Percentiles rank a stretch among this genome's conserved stretches.
Evolutionary conservation across 139 green algal species (phyloP).

Genomic region (Chlorella sorokiniana): DNA sequence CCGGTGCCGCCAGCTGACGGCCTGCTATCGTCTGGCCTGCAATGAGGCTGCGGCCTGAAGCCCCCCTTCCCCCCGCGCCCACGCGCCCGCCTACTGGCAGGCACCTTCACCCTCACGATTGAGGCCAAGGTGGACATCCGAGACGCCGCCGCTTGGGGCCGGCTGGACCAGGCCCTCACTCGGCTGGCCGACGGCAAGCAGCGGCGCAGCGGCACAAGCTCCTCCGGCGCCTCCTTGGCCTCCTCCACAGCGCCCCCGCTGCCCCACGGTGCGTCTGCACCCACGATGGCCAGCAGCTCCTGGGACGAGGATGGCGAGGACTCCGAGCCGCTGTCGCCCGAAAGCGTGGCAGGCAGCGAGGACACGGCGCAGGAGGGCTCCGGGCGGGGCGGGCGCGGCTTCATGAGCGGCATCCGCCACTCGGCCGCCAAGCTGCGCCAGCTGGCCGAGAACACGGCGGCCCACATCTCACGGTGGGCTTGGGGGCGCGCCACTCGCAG

Average conservation of each 20-base stretch:
- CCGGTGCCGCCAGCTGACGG: too few species aligned
- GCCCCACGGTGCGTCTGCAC: neutral
- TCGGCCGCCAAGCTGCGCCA: slow-evolving; percentile 26
- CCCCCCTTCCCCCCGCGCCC: neutral
- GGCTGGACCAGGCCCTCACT: slow-evolving; percentile 47
- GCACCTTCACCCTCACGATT: slow-evolving; percentile 47
- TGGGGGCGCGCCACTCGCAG: neutral
- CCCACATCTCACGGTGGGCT: slow-evolving; percentile 26
- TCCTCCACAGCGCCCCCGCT: neutral
- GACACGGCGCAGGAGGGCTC: neutral
- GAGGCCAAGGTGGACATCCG: slow-evolving; percentile 58
- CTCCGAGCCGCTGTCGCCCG: too few species aligned
- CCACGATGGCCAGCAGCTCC: neutral
- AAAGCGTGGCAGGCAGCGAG: too few species aligned
- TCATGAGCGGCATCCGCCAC: slow-evolving; percentile 30
- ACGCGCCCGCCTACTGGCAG: slow-evolving; percentile 16
- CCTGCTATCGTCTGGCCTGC: neutral
- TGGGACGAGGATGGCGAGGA: too few species aligned
- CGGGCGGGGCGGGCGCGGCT: neutral
- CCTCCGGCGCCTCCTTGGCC: neutral
- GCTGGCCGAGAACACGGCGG: slow-evolving; percentile 44
- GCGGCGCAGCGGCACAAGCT: neutral
- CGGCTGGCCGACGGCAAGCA: slow-evolving; percentile 15
- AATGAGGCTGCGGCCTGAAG: too few species aligned
- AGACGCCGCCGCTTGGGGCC: slow-evolving; percentile 49